These are phyloP conservation scores for Botrytis paeoniae DNA, from an alignment of 2,329 filamentous ascomycete species.

Conservation along the genomic window DNA sequence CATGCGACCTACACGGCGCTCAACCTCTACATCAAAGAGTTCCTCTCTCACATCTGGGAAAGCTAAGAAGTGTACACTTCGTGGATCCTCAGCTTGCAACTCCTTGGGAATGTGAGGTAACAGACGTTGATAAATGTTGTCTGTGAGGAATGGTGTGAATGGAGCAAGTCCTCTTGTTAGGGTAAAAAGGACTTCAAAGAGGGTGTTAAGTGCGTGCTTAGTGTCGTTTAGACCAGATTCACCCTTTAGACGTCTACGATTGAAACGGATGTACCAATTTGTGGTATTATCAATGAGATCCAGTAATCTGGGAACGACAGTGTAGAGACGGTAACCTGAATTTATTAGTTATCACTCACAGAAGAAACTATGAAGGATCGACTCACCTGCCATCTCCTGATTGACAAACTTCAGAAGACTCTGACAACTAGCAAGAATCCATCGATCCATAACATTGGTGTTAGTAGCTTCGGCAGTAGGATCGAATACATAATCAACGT, in stretches of 20 bases:
- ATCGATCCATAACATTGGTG: conserved; percentile 91
- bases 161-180: conserved; percentile 84
- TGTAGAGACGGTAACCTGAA: conserved; percentile 72
- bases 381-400: conserved; percentile 78
- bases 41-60: conserved; percentile 88
- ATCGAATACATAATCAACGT: conserved; percentile 75
- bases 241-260: conserved; percentile 85
- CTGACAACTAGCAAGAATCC: conserved; percentile 91
- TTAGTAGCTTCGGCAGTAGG: conserved; percentile 71
- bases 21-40: conserved; percentile 81
- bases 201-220: conserved; percentile 83
- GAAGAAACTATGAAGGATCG: not conserved
- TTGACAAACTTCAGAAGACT: conserved; percentile 90
- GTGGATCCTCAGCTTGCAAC: conserved; percentile 65
- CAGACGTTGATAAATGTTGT: conserved; percentile 86
- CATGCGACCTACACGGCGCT: conserved; percentile 86
- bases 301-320: conserved; percentile 81
- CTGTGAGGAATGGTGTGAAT: conserved; percentile 93
- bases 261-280: conserved; percentile 99
- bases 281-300: conserved; percentile 88
- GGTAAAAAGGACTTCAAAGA: conserved; percentile 91
- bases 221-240: conserved; percentile 85
- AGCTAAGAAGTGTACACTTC: conserved; percentile 87
- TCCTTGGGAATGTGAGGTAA: conserved; percentile 76
- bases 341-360: conserved; percentile 18